A percentile compares a stretch with the other conserved stretches of the same genome.
Evolutionary conservation across 345 rosid genomes (phyloP).

Genomic region (Raphanus sativus): DNA sequence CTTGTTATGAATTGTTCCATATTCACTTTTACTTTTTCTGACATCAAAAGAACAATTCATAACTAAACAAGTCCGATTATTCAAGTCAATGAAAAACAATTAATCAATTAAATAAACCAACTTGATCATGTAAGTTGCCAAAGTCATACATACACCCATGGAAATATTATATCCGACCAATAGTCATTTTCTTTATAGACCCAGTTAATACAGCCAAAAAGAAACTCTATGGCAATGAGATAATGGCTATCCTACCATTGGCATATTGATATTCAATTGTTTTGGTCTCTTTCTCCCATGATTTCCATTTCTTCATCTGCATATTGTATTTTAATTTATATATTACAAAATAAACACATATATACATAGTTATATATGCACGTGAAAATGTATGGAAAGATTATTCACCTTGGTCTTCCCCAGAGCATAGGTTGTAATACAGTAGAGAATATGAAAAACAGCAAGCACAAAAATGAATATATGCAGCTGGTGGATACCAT

Average conservation of each 20-base stretch:
- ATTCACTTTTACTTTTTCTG: too few species aligned
- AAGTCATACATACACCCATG: neutral
- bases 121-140: neutral
- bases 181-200: neutral
- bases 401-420: constrained; percentile 66
- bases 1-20: too few species aligned
- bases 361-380: neutral
- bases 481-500: constrained; percentile 79
- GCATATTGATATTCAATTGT: constrained; percentile 74
- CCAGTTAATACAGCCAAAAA: neutral
- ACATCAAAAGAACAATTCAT: too few species aligned
- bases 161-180: neutral
- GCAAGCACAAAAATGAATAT: constrained; percentile 81
- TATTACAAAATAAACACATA: neutral
- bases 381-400: constrained; percentile 3
- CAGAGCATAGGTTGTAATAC: constrained; percentile 57
- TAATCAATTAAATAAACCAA: constrained; percentile 6
- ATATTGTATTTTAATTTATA: neutral
- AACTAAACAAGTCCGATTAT: neutral
- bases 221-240: constrained; percentile 1
- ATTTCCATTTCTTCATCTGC: constrained; percentile 91
- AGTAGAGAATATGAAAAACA: constrained; percentile 60
- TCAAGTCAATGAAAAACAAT: neutral
- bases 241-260: constrained; percentile 53
- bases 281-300: constrained; percentile 85